phyloP scores from a whole-genome alignment of 345 rosid genomes.

The Fremontodendron californicum region DNA sequence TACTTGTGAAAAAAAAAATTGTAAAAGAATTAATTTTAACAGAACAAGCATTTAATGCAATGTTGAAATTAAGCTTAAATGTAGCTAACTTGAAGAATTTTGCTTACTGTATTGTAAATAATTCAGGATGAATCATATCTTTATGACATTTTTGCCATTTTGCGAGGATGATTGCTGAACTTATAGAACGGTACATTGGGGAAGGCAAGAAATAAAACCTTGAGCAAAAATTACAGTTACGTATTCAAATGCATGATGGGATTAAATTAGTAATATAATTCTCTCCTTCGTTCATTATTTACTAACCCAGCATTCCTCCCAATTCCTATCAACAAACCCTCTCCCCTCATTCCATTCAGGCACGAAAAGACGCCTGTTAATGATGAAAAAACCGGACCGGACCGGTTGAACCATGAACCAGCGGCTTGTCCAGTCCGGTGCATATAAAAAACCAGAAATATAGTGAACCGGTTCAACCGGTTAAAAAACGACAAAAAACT shows the following conservation, averaged over 20 bases:
- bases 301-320: not conserved
- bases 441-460: too few species aligned
- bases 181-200: not conserved
- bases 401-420: too few species aligned
- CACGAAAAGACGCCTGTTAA: not conserved
- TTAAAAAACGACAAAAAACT: too few species aligned
- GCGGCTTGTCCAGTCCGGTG: too few species aligned
- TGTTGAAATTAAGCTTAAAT: not conserved
- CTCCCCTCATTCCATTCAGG: not conserved
- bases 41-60: not conserved
- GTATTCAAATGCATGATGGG: not conserved
- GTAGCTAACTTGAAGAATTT: not conserved
- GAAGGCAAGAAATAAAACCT: not conserved
- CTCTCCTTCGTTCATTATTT: not conserved
- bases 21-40: not conserved
- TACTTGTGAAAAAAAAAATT: too few species aligned
- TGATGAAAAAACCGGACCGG: too few species aligned
- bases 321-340: not conserved
- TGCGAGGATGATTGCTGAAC: not conserved
- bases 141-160: too few species aligned
- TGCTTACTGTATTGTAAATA: too few species aligned
- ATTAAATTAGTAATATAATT: constrained; percentile 1
- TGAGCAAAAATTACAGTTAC: not conserved
- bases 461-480: too few species aligned
- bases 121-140: too few species aligned